phyloP scores from a whole-genome alignment of 169 alveolate genomes.

The Eimeria praecox region DNA sequence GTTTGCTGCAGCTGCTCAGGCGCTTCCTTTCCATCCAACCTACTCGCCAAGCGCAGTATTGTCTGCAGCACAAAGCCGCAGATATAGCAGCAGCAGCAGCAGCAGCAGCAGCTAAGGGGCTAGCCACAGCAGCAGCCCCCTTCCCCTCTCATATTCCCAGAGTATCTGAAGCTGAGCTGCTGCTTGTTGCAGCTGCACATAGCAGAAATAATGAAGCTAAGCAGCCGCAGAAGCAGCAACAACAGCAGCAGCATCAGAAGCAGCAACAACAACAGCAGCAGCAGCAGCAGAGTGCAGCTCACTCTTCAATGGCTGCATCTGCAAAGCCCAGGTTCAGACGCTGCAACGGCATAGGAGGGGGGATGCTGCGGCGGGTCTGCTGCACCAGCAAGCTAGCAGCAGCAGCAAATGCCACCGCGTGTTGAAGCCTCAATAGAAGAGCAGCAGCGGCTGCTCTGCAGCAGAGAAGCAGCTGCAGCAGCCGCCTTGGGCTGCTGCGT shows the following conservation, averaged over 20 bases:
- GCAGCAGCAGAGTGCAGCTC: background rate
- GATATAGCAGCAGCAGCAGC: background rate
- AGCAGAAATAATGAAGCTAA: background rate
- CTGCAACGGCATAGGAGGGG: slow-evolving; percentile 63
- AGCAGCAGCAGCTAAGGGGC: background rate
- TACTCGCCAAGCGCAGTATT: slow-evolving; percentile 44
- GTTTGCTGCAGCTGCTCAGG: slow-evolving; percentile 39
- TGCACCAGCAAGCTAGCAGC: slow-evolving; percentile 54
- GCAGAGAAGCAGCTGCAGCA: slow-evolving; percentile 12
- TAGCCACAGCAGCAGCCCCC: background rate
- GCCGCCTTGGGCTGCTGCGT: background rate
- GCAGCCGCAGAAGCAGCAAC: no score
- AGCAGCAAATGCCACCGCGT: slow-evolving; percentile 27
- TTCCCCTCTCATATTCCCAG: background rate
- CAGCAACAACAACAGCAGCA: slow-evolving; percentile 24
- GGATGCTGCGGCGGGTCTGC: slow-evolving; percentile 48
- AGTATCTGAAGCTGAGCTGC: background rate
- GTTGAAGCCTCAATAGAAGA: background rate
- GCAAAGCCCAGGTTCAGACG: slow-evolving; percentile 31
- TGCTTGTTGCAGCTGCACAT: background rate
- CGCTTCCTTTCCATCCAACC: slow-evolving; percentile 56
- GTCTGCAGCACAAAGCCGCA: slow-evolving; percentile 26
- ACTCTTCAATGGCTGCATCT: slow-evolving; percentile 48
- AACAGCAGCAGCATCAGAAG: background rate
- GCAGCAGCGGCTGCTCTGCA: slow-evolving; percentile 31